Base-by-base conservation (phyloP, 495 filamentous ascomycete genomes). In the Bombardia bombarda region DNA sequence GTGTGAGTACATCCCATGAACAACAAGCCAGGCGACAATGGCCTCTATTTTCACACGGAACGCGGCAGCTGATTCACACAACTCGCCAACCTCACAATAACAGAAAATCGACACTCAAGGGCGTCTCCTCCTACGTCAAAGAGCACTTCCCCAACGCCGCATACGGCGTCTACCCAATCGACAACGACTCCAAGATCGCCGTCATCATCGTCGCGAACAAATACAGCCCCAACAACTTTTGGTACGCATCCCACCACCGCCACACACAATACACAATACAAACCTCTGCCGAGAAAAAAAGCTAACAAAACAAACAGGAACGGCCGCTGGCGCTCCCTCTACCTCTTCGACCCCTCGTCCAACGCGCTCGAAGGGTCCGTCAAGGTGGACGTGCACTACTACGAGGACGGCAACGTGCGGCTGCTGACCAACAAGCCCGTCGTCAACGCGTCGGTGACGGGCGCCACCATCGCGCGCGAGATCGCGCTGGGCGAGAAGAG, bases 401-500 rank as follows among this genome's bases (percentile, higher is more conserved):
- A 97, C 73, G 93, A 99, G 66, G 93, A 99, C 65, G 93, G 93
- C 31, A 99, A 99, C 56, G 93, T 99, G 33, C 79, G 92, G 2
- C 74, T 99, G 32, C 73, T 86, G 46, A 95, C 90, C 10, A 80
- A 71, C 51, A 96, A 96, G 69, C 73, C 83, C 4, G 53, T 93
- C 20, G 65, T 68, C 20, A n/a, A n/a, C n/a, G 49, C 70, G 3
- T 73, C 74, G n/a, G 60, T 87, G 4, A 78, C 77, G 3, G 87
- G 86, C 6, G 69, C 73, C 6, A 80, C 78, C 25, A 74, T 97
- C 36, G 68, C 82, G 28, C 79, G 75, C 57, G 76, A 82, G 56
- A 88, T 97, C 52, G 81, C 87, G 24, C 63, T 69, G 30, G 75
- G 70, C 28, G 93, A 99, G 70, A 87, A 83, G 63, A 86, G 84